A percentile compares a stretch with the other conserved stretches of the same genome.
Evolutionary conservation across 75 land plant genomes (phyloP).

Genomic region (Chamaecyparis obtusa): DNA sequence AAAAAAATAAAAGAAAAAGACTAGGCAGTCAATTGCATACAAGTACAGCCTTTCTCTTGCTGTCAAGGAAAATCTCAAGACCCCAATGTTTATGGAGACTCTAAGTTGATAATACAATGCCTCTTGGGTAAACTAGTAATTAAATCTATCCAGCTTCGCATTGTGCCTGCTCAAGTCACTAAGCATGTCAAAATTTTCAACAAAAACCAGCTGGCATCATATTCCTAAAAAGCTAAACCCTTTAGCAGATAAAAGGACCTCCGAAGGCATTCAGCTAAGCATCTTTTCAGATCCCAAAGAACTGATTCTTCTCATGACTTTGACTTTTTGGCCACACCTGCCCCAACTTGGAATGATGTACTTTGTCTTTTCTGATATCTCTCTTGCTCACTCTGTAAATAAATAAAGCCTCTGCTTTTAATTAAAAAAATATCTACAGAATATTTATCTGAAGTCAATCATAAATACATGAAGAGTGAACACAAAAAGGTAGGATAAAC

Average conservation of each 20-base stretch:
- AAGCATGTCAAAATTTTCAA: background rate
- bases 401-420: too few species aligned
- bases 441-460: too few species aligned
- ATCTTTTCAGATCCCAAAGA: background rate
- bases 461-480: too few species aligned
- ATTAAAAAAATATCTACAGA: too few species aligned
- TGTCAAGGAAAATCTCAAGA: background rate
- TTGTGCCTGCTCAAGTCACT: background rate
- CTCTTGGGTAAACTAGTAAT: background rate
- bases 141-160: background rate
- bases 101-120: background rate
- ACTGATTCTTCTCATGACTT: background rate
- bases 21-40: too few species aligned
- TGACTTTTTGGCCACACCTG: background rate
- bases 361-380: too few species aligned
- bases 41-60: background rate
- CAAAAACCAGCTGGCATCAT: background rate
- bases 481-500: too few species aligned
- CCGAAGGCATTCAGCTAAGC: background rate
- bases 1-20: too few species aligned
- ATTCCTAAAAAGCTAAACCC: background rate
- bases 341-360: background rate
- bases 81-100: background rate
- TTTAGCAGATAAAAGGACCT: background rate
- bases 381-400: background rate